Evolutionary conservation across 352 stramenopile species (phyloP), one percentile per base, ranked within the genome.

Genomic region (Phytophthora pinifolia): DNA sequence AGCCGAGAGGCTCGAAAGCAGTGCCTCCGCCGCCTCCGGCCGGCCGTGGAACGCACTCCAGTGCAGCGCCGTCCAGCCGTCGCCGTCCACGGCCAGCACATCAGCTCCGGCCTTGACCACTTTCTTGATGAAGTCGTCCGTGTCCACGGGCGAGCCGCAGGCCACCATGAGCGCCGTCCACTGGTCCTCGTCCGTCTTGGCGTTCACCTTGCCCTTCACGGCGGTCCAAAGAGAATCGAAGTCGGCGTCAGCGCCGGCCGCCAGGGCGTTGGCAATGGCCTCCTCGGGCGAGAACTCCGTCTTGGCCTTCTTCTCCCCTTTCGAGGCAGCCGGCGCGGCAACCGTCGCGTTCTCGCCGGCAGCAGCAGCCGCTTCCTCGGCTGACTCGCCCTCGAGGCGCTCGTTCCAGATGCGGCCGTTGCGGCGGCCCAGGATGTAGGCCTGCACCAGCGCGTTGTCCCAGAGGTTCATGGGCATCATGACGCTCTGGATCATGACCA

Each of bases 111-210:
- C 75, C 6, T 63, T 61, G 25, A 93, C 57, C 29, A 89, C 39
- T 54, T 83, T 81, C 41, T 71, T 62, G 44, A 92, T 90, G 13
- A 92, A 86, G n/a, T 88, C 74, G 44, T 87, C 78, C 56, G 83
- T 90, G 64, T 92, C 83, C 48, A 92, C 67, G 14, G 83, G 77
- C 31, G 79, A 90, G 49, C 83, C 80, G 46, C 83, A 92, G 4
- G 83, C 83, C 29, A 90, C 83, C 83, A 92, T 92, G 9, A 92
- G 69, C 35, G 80, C 78, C n/a, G 79, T 90, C 83, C 83, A 92
- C 33, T 82, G 70, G 62, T 87, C 77, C 46, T 89, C 83, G 35
- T 65, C 74, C 48, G 83, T 90, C 56, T 78, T 83, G 34, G 79
- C 67, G 61, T 88, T 88, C 46, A 89, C 64, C 9, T 74, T 62